A percentile compares a stretch with the other conserved stretches of the same genome.
Evolutionary conservation across 192 early-diverging fungal species (phyloP).

Genomic region (Irineochytrium annulatum): DNA sequence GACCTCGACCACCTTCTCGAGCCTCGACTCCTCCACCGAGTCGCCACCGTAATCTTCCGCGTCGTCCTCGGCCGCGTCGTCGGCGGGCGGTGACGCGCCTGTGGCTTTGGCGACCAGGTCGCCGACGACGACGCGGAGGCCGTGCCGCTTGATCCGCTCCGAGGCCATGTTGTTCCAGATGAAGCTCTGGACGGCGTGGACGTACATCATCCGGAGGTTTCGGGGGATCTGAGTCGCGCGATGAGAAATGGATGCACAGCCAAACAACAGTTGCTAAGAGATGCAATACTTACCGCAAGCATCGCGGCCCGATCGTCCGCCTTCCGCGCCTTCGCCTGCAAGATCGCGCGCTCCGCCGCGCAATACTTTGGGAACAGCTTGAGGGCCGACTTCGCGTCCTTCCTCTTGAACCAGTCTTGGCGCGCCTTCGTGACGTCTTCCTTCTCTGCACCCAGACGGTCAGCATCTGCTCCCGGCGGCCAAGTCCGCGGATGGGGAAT

Average conservation of each 20-base stretch:
- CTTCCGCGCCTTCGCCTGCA: constrained; percentile 52
- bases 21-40: constrained; percentile 23
- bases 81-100: constrained; percentile 14
- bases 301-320: constrained; percentile 63
- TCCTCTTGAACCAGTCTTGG: constrained; percentile 57
- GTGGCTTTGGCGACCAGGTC: constrained; percentile 67
- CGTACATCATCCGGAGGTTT: constrained; percentile 86
- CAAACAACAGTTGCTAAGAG: no score
- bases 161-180: constrained; percentile 89
- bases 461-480: not conserved
- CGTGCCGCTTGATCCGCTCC: constrained; percentile 67
- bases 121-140: constrained; percentile 67
- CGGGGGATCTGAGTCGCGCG: constrained; percentile 63
- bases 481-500: not conserved
- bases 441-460: constrained; percentile 55
- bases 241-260: no score
- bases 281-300: constrained; percentile 37
- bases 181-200: constrained; percentile 93
- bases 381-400: constrained; percentile 59
- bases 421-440: constrained; percentile 62
- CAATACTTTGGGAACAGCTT: constrained; percentile 61
- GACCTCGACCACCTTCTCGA: constrained; percentile 17
- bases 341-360: constrained; percentile 70
- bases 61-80: constrained; percentile 10
- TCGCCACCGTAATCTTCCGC: constrained; percentile 27